Evolutionary conservation across 805 yeast species (phyloP), one percentile per base, ranked within the genome.

Genomic region (Starmerella stigmatis): DNA sequence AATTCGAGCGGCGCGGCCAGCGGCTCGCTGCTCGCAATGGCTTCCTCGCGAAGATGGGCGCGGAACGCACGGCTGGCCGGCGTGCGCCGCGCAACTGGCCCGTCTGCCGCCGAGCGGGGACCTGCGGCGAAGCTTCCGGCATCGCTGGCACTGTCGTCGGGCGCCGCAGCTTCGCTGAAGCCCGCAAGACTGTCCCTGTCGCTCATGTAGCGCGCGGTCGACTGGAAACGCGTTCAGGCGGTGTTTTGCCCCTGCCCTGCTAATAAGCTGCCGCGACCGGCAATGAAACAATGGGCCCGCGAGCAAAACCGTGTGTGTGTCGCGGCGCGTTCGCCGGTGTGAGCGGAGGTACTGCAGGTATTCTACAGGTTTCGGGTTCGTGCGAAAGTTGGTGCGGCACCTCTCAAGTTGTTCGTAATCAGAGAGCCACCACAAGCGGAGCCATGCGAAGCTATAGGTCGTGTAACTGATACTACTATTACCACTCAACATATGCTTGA

Each of bases 151-250:
- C 6, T 9, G 25, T 32, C 36, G 22, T 19, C 23, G 19, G 36
- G 15, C 36, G 22, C 36, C n/a, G 25, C 36, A 25, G 36, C 36
- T 17, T 20, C 25, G 25, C 25, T 19, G 15, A 32, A 32, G 25
- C 36, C 36, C 7, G 36, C 36, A 6, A 32, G 23, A 15, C 36
- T 32, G 36, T 32, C 36, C n/a, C 25, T 20, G 25, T 32, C 36
- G 36, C 36, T 32, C 36, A 32, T 32, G 9, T 13, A 15, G 19
- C 23, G 36, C 36, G 36, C 19, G 15, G n/a, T n/a, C 2, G 23
- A 17, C 33, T 15, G 9, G 36, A 17, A 20, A 13, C 36, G 36
- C 23, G 22, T 32, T 32, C 9, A 23, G 25, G 15, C 3, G 23
- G 15, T 12, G 36, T 20, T 17, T 17, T 17, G 36, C 36, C 36